phyloP scores from a whole-genome alignment of 805 yeast genomes.

The Nakazawaea populi region DNA sequence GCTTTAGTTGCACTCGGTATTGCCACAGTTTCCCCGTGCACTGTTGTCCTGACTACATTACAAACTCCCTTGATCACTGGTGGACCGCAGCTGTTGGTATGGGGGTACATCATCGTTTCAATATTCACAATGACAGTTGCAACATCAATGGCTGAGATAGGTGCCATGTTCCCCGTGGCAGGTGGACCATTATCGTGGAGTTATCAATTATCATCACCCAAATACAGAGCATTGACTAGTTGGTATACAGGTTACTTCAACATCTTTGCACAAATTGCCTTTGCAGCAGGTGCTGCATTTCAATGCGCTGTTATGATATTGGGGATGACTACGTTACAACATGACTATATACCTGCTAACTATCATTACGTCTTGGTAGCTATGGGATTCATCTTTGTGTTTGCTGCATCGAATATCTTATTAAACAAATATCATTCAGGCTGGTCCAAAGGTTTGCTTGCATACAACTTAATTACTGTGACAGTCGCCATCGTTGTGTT shows the following conservation, averaged over 20 bases:
- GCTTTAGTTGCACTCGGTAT: conserved; percentile 20
- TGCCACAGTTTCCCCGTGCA: conserved; percentile 19
- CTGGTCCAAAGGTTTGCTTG: conserved; percentile 15
- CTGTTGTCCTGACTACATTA: conserved; percentile 20
- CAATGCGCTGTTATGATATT: conserved; percentile 19
- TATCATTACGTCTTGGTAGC: conserved; percentile 18
- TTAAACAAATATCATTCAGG: conserved; percentile 18
- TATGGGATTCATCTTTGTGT: conserved; percentile 19
- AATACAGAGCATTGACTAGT: conserved; percentile 20
- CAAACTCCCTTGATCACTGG: conserved; percentile 18
- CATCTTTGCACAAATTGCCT: conserved; percentile 21
- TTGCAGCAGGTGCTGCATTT: conserved; percentile 21
- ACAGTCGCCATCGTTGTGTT: conserved; percentile 15
- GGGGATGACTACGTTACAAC: conserved; percentile 16
- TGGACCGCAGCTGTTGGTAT: conserved; percentile 21
- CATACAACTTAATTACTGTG: conserved; percentile 16
- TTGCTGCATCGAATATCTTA: conserved; percentile 17
- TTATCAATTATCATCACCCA: conserved; percentile 21
- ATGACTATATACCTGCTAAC: conserved; percentile 13
- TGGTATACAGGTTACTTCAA: conserved; percentile 26
- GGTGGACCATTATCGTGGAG: conserved; percentile 32
- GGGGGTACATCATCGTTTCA: conserved; percentile 22
- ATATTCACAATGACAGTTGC: conserved; percentile 20
- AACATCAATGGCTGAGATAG: conserved; percentile 23
- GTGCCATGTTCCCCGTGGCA: conserved; percentile 28